Percentiles rank a stretch among this genome's conserved stretches.
These are phyloP conservation scores for Clonostachys byssicola DNA, from an alignment of 2,329 filamentous ascomycete species.

Conservation along the genomic window DNA sequence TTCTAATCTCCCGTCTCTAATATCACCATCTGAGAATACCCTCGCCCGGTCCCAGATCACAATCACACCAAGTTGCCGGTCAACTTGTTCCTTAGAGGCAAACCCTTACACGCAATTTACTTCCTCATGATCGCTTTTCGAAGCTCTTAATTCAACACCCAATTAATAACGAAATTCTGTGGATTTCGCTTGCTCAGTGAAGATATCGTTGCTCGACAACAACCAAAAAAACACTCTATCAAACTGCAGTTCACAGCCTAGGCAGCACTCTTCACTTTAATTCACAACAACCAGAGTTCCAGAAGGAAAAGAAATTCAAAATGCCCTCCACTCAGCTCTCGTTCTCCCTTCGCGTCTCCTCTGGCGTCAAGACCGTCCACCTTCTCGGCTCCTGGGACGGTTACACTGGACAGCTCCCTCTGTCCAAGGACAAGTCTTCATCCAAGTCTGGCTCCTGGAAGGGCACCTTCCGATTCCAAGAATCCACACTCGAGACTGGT, in stretches of 20 bases:
- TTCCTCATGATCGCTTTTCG: slow-evolving; percentile 14
- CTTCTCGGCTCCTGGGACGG: slow-evolving; percentile 98
- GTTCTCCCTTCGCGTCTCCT: slow-evolving; percentile 92
- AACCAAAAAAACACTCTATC: slow-evolving; percentile 8
- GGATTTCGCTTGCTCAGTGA: slow-evolving; percentile 54
- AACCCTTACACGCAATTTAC: slow-evolving; percentile 7
- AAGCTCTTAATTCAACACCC: slow-evolving; percentile 23
- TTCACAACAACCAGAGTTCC: slow-evolving; percentile 1
- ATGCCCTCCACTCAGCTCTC: slow-evolving; percentile 93
- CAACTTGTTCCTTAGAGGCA: slow-evolving; percentile 26
- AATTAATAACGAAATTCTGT: slow-evolving; percentile 39
- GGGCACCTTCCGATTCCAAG: slow-evolving; percentile 94
- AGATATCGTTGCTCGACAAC: slow-evolving; percentile 24
- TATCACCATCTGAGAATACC: slow-evolving; percentile 7
- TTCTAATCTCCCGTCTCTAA: slow-evolving; percentile 26
- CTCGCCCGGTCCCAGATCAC: slow-evolving; percentile 2
- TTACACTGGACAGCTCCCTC: slow-evolving; percentile 90
- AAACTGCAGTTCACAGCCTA: slow-evolving; percentile 9
- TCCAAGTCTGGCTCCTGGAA: slow-evolving; percentile 91
- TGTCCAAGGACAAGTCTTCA: slow-evolving; percentile 79
- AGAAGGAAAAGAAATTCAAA: slow-evolving; percentile 28
- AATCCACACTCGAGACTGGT: slow-evolving; percentile 78
- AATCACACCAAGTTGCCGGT: slow-evolving; percentile 29
- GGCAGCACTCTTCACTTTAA: slow-evolving; percentile 4
- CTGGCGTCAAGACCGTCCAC: slow-evolving; percentile 95